Evolutionary conservation across 78 protist species (phyloP).

Genomic region (Emiliania huxleyi): DNA sequence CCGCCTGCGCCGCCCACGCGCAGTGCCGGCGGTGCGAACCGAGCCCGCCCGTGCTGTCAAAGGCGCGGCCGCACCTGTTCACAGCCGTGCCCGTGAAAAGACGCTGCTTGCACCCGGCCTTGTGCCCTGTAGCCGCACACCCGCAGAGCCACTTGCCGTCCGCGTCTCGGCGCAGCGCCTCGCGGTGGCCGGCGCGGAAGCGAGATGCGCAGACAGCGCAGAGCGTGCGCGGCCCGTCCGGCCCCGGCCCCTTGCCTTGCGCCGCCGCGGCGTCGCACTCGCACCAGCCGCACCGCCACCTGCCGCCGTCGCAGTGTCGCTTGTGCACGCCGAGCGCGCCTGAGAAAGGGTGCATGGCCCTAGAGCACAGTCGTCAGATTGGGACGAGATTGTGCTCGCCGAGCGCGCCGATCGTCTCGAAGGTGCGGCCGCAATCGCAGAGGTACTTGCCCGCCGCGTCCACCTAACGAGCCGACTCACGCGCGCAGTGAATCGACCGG

Average conservation of each 20-base stretch:
- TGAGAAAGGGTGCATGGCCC: too few species aligned
- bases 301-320: constrained; percentile 27
- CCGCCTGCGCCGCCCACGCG: too few species aligned
- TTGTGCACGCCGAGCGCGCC: constrained; percentile 18
- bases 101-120: too few species aligned
- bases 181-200: constrained; percentile 20
- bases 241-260: not conserved
- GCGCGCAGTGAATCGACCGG: too few species aligned
- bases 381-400: too few species aligned
- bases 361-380: too few species aligned
- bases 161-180: not conserved
- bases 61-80: not conserved
- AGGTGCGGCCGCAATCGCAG: not conserved
- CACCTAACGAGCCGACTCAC: too few species aligned
- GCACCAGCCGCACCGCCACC: constrained; percentile 29
- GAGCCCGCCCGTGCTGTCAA: not conserved
- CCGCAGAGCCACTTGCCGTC: not conserved
- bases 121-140: too few species aligned
- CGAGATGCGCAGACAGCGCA: constrained; percentile 23
- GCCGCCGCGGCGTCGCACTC: not conserved
- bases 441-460: not conserved
- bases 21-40: not conserved
- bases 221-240: constrained; percentile 1
- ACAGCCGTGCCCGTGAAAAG: too few species aligned
- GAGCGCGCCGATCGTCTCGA: constrained; percentile 19